Base-by-base conservation (phyloP, 208 protist genomes). In the Borovskyia barvae region DNA sequence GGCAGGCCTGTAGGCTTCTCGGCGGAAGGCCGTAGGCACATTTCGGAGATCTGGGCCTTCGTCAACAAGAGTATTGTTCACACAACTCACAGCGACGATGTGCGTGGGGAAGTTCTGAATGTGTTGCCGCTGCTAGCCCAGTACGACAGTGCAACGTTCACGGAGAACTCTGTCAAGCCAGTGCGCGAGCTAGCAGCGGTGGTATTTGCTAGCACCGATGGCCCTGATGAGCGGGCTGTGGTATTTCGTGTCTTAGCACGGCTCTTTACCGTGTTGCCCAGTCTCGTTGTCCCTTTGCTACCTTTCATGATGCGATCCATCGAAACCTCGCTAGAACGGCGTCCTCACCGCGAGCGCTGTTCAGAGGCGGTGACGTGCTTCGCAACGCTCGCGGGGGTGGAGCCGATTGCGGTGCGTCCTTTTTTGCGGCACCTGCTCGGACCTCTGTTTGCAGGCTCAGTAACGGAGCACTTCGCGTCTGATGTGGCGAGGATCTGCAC, bases 401-500 rank as follows among this genome's bases (percentile, higher is more conserved):
- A 80, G 43, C 80, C 83, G n/a, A 83, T 77, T 41, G 75, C 77
- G 7, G 81, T 93, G 43, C 72, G 90, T 1, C 90, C 87, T 1
- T 93, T 86, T 56, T 55, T 96, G 40, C 82, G 81, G 3, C 70
- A 82, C 56, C 74, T 93, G 30, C 77, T 96, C 8, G 74, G 70
- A 4, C 80, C 87, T 2, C 73, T 96, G 12, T 92, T 96, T 36
- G 75, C 76, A 19, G 80, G 77, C 24, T 62, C 72, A 8, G 77
- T 87, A 26, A 94, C 85, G 39, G 80, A 80, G 43, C 66, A 66
- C 29, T 92, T 93, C 56, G 77, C 90, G 20, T 74, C 69, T 50
- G 80, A 93, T 42, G 80, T 96, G 33, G 87, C 83, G n/a, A 82
- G 78, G 39, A 82, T 96, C 28, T 96, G 90, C 71, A 53, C 68